phyloP scores from a whole-genome alignment of 331 rosid species.

The Saraca asoca region DNA sequence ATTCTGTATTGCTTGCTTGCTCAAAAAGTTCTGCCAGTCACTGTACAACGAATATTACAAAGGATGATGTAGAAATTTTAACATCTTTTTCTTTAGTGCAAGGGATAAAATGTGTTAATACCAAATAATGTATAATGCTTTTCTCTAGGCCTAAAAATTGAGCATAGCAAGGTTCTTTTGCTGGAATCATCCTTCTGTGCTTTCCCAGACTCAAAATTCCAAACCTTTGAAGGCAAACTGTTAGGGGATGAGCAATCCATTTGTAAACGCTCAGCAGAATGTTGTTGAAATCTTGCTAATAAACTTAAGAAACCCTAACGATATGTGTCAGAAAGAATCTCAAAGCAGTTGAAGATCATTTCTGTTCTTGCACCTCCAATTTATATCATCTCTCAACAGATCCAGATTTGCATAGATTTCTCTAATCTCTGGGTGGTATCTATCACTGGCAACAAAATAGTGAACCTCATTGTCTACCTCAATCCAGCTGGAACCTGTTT shows the following conservation, averaged over 20 bases:
- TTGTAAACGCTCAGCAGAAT: constrained; percentile 20
- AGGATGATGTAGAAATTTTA: not conserved
- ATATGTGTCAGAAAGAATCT: not conserved
- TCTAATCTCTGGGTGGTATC: constrained; percentile 43
- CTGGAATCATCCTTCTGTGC: not conserved
- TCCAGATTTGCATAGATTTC: constrained; percentile 49
- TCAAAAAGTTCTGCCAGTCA: constrained; percentile 1
- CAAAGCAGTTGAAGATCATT: constrained; percentile 12
- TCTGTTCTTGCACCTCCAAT: constrained; percentile 11
- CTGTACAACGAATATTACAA: constrained; percentile 12
- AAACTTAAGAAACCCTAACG: not conserved
- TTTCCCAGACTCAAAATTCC: not conserved
- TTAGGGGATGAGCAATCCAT: not conserved
- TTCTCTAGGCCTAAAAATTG: too few species aligned
- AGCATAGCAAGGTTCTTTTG: too few species aligned
- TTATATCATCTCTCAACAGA: constrained; percentile 37
- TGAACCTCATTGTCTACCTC: constrained; percentile 49
- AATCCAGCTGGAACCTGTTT: constrained; percentile 58
- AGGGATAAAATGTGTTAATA: not conserved
- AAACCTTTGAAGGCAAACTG: constrained; percentile 1
- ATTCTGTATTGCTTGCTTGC: constrained; percentile 3
- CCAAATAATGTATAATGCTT: too few species aligned
- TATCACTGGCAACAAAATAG: constrained; percentile 52
- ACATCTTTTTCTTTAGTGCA: constrained; percentile 23
- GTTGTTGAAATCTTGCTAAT: constrained; percentile 1